These are phyloP conservation scores for Lagerstroemia speciosa DNA, from an alignment of 345 rosid genomes.

Conservation along the genomic window DNA sequence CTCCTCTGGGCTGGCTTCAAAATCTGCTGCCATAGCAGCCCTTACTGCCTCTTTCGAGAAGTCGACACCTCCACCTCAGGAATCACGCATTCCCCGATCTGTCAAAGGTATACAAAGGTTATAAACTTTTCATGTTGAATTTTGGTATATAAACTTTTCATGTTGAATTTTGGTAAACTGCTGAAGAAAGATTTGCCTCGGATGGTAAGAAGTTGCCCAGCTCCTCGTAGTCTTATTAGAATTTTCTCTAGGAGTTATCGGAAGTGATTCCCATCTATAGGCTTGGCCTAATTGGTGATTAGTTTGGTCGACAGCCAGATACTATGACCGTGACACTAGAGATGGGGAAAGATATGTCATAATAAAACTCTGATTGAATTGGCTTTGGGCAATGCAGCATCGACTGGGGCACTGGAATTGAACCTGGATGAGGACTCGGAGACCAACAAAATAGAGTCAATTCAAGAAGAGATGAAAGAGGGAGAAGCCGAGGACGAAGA, in stretches of 20 bases:
- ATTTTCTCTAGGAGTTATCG: no score
- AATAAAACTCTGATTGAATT: not conserved
- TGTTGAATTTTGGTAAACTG: not conserved
- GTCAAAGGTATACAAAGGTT: conserved; percentile 40
- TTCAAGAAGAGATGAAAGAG: conserved; percentile 83
- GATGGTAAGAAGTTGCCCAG: no score
- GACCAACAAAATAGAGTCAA: conserved; percentile 64
- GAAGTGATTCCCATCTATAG: no score
- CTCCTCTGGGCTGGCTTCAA: conserved; percentile 42
- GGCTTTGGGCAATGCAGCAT: not conserved
- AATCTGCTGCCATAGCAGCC: conserved; percentile 68
- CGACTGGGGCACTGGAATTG: conserved; percentile 26
- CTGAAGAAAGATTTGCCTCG: no score
- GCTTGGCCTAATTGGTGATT: no score
- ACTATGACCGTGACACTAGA: no score
- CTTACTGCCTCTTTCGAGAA: conserved; percentile 61
- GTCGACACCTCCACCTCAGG: conserved; percentile 43
- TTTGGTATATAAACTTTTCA: not conserved
- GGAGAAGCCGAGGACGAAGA: conserved; percentile 91
- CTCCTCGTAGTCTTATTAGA: no score
- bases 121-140: no score
- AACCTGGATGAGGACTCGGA: conserved; percentile 48
- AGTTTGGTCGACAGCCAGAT: no score
- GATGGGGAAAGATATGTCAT: no score
- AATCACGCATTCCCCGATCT: conserved; percentile 55